phyloP scores from a whole-genome alignment of 805 yeast genomes.

The Candida sonorensis region DNA sequence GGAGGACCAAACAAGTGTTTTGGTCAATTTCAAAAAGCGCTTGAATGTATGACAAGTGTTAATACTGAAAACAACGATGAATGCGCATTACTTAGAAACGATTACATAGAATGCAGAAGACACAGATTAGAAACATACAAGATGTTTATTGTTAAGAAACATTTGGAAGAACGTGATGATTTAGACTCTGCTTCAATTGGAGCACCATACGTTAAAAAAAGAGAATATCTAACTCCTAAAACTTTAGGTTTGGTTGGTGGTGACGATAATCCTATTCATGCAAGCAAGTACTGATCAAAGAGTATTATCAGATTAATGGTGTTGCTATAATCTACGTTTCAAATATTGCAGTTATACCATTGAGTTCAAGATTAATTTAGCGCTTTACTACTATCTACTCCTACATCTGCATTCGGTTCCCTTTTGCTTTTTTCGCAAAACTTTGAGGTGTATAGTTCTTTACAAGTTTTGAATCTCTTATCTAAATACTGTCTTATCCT shows the following conservation, averaged over 20 bases:
- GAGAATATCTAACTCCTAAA: conserved; percentile 32
- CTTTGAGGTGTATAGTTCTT: too few species aligned
- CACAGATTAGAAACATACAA: conserved; percentile 31
- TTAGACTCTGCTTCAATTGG: conserved; percentile 26
- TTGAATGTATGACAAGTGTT: conserved; percentile 32
- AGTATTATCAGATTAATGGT: not conserved
- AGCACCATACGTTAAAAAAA: conserved; percentile 32
- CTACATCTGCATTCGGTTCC: too few species aligned
- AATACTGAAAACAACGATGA: conserved; percentile 24
- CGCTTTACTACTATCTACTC: too few species aligned
- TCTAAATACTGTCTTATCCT: too few species aligned
- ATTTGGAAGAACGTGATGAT: conserved; percentile 23
- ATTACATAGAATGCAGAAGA: conserved; percentile 32
- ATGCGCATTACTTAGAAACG: conserved; percentile 27
- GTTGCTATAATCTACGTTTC: not conserved
- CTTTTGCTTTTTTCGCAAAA: too few species aligned
- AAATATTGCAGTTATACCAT: too few species aligned
- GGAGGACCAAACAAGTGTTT: conserved; percentile 35
- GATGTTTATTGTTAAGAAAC: conserved; percentile 27
- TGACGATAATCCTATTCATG: conserved; percentile 26
- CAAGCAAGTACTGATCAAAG: conserved; percentile 4
- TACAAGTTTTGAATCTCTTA: too few species aligned
- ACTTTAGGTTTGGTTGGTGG: conserved; percentile 32
- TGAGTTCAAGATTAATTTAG: too few species aligned
- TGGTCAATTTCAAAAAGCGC: conserved; percentile 30